A percentile compares a stretch with the other conserved stretches of the same genome.
These are phyloP conservation scores for Lipomyces yamadae DNA, from an alignment of 805 yeast genomes.

Conservation along the genomic window DNA sequence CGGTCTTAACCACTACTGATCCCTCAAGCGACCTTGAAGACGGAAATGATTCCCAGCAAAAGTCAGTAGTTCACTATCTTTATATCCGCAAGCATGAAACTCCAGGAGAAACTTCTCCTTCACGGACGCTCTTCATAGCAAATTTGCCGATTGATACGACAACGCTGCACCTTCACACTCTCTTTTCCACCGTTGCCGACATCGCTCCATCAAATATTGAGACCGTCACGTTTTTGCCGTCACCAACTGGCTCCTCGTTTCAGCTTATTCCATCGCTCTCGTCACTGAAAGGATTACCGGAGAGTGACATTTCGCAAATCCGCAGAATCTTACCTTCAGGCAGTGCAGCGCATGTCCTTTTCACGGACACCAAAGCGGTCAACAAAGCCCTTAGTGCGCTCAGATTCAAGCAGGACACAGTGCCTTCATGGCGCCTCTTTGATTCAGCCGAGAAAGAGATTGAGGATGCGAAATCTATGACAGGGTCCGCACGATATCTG, in stretches of 20 bases:
- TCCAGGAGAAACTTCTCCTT: conserved; percentile 9
- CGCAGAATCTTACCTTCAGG: conserved; percentile 34
- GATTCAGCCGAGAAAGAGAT: conserved; percentile 64
- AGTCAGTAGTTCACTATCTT: conserved; percentile 36
- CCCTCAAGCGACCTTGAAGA: conserved; percentile 5
- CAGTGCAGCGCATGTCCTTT: conserved; percentile 24
- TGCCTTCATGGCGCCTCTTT: conserved; percentile 72
- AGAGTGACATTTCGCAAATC: conserved; percentile 24
- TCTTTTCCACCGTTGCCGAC: conserved; percentile 28
- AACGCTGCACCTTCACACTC: conserved; percentile 37
- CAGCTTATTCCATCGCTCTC: conserved; percentile 33
- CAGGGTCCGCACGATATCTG: conserved; percentile 48
- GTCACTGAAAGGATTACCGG: conserved; percentile 15
- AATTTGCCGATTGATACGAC: conserved; percentile 31
- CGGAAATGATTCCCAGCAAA: background rate
- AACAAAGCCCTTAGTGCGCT: conserved; percentile 64
- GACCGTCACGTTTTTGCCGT: conserved; percentile 20
- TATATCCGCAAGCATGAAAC: conserved; percentile 39
- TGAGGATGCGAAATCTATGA: conserved; percentile 42
- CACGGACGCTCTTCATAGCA: conserved; percentile 39
- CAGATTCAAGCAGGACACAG: conserved; percentile 46
- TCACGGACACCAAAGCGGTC: conserved; percentile 53
- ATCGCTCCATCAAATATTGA: conserved; percentile 1
- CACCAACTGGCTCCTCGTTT: conserved; percentile 45
- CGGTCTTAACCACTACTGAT: background rate